These are phyloP conservation scores for Eucalyptus curtisii DNA, from an alignment of 345 rosid genomes.

Conservation along the genomic window DNA sequence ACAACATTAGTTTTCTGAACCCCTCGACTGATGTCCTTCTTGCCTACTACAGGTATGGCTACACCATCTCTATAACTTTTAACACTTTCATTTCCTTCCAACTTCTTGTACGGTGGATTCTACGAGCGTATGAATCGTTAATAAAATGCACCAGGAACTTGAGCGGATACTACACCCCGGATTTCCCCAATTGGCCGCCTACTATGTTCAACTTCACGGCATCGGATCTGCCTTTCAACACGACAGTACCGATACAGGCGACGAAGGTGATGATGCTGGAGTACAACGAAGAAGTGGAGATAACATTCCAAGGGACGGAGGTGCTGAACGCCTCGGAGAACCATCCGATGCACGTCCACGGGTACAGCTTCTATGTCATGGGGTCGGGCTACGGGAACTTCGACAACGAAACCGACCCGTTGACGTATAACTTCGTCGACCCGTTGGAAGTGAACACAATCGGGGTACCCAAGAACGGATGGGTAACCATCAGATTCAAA, in stretches of 20 bases:
- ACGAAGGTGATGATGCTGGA: constrained; percentile 12
- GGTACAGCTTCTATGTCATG: constrained; percentile 31
- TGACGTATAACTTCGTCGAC: constrained; percentile 22
- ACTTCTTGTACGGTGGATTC: neutral
- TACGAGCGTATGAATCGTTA: neutral
- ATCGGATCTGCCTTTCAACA: neutral
- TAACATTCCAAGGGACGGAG: constrained; percentile 31
- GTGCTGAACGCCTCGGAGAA: constrained; percentile 11
- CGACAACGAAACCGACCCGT: constrained; percentile 10
- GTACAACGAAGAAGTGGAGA: constrained; percentile 12
- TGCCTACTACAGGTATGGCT: constrained; percentile 7
- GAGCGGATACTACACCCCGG: constrained; percentile 14
- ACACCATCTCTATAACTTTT: neutral
- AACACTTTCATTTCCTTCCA: neutral
- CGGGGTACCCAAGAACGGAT: constrained; percentile 24
- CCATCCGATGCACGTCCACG: constrained; percentile 41
- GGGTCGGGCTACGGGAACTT: constrained; percentile 31
- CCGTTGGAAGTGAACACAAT: constrained; percentile 23
- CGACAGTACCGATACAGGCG: neutral
- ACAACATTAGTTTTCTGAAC: constrained; percentile 27
- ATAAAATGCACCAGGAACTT: neutral
- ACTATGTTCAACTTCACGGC: constrained; percentile 21
- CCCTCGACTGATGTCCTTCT: constrained; percentile 16
- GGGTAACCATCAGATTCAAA: constrained; percentile 30
- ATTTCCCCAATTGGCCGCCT: constrained; percentile 25